Percentiles rank a stretch among this genome's conserved stretches.
These are phyloP conservation scores for Gossypium ekmanianum DNA, from an alignment of 345 rosid genomes.

Conservation along the genomic window DNA sequence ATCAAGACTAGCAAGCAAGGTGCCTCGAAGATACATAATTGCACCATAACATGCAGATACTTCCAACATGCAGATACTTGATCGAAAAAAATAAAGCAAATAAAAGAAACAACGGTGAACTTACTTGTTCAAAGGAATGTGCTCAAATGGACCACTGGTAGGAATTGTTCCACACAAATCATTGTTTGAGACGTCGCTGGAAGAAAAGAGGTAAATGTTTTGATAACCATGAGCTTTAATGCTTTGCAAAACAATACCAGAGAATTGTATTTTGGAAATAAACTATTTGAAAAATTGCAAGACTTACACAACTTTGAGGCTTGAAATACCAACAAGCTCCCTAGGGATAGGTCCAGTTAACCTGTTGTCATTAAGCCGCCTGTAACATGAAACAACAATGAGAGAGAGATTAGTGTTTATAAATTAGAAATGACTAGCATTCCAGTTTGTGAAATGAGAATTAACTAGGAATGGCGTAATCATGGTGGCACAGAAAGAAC, in stretches of 20 bases:
- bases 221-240: neutral
- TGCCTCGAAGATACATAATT: neutral
- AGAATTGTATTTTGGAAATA: neutral
- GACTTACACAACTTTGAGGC: conserved; percentile 75
- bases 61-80: neutral
- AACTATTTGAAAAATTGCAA: neutral
- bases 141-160: conserved; percentile 79
- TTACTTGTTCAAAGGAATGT: conserved; percentile 82
- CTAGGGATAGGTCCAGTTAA: conserved; percentile 65
- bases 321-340: conserved; percentile 50
- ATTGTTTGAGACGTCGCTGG: conserved; percentile 85
- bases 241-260: neutral
- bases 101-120: conserved; percentile 14
- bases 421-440: neutral
- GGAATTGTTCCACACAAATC: conserved; percentile 96
- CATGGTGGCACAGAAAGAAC: neutral
- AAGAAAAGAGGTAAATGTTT: conserved; percentile 19
- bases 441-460: neutral
- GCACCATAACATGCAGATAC: neutral
- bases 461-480: neutral
- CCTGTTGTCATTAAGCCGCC: conserved; percentile 62
- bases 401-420: neutral
- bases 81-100: neutral
- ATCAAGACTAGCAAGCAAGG: neutral
- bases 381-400: conserved; percentile 24